These are phyloP conservation scores for Lecanoromycetidae sp. DNA, from an alignment of 2,329 filamentous ascomycete genomes.

Conservation along the genomic window DNA sequence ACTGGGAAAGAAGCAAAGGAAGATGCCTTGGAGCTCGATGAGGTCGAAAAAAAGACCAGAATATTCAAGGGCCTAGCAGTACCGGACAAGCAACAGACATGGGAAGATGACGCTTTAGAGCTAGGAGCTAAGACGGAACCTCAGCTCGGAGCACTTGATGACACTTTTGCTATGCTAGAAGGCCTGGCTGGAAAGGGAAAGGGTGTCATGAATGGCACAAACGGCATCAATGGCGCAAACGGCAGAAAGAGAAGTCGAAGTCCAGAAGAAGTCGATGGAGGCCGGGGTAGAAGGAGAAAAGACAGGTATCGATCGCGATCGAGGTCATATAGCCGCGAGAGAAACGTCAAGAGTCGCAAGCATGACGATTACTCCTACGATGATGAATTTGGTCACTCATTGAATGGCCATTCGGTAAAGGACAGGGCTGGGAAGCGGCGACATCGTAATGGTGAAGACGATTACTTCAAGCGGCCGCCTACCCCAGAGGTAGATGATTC, in stretches of 20 bases:
- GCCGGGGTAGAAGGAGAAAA: conserved; percentile 31
- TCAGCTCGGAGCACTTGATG: conserved; percentile 63
- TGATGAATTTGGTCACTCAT: conserved; percentile 20
- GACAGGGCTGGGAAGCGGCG: conserved; percentile 28
- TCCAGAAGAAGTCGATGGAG: conserved; percentile 34
- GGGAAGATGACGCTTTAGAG: conserved; percentile 37
- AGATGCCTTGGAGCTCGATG: conserved; percentile 32
- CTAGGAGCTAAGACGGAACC: conserved; percentile 25
- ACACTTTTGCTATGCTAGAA: conserved; percentile 87
- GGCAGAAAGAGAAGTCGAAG: conserved; percentile 44
- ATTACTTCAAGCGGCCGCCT: conserved; percentile 53
- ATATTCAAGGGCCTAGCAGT: conserved; percentile 86
- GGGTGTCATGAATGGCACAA: conserved; percentile 26
- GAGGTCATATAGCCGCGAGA: conserved; percentile 23
- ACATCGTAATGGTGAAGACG: conserved; percentile 38
- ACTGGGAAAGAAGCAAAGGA: conserved; percentile 26
- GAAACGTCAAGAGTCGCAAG: conserved; percentile 32
- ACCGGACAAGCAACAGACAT: conserved; percentile 58
- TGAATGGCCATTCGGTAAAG: conserved; percentile 6
- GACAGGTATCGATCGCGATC: conserved; percentile 17
- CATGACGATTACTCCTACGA: conserved; percentile 27
- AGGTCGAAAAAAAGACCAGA: conserved; percentile 60
- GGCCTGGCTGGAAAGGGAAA: conserved; percentile 58
- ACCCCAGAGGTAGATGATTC: conserved; percentile 66
- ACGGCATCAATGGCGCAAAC: conserved; percentile 26